Percentiles rank a stretch among this genome's conserved stretches.
phyloP scores from a whole-genome alignment of 495 filamentous ascomycete species.

The Barbatosphaeria neglecta region DNA sequence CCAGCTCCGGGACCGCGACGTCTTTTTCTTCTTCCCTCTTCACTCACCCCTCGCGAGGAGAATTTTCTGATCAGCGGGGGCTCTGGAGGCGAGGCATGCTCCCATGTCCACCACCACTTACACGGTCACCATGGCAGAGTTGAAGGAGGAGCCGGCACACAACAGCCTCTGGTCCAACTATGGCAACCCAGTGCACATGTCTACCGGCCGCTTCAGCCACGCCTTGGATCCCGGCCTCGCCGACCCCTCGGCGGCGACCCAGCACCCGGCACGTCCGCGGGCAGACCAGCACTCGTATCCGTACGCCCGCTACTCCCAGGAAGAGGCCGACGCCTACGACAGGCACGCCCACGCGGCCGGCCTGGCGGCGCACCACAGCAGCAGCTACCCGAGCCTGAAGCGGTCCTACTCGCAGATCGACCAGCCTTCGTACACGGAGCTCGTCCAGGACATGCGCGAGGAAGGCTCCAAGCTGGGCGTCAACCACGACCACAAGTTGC shows the following conservation, averaged over 20 bases:
- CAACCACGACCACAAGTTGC: conserved; percentile 45
- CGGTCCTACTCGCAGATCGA: conserved; percentile 33
- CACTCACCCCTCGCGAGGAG: too few relatives aligned
- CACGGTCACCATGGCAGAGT: conserved; percentile 43
- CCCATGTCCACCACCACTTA: conserved; percentile 44
- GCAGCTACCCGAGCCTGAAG: conserved; percentile 44
- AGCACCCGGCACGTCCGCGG: conserved; percentile 32
- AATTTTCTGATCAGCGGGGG: conserved; percentile 3
- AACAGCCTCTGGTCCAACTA: conserved; percentile 40
- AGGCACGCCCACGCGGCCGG: conserved; percentile 33
- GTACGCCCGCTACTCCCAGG: conserved; percentile 28
- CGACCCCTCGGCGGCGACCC: conserved; percentile 24
- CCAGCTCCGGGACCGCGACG: background rate
- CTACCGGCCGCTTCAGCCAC: conserved; percentile 26
- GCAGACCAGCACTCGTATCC: conserved; percentile 29
- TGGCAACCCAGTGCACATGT: conserved; percentile 35
- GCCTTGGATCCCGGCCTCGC: conserved; percentile 29
- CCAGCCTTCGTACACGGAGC: conserved; percentile 38
- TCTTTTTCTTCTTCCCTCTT: background rate
- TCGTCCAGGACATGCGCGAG: conserved; percentile 42
- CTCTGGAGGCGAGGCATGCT: conserved; percentile 23
- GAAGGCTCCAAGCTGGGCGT: conserved; percentile 39
- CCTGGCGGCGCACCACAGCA: conserved; percentile 38
- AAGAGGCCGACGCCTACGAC: conserved; percentile 34
- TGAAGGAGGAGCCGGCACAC: conserved; percentile 42